Conservation (phyloP, 352 stramenopile species). For the Pseudoperonospora humuli region DNA sequence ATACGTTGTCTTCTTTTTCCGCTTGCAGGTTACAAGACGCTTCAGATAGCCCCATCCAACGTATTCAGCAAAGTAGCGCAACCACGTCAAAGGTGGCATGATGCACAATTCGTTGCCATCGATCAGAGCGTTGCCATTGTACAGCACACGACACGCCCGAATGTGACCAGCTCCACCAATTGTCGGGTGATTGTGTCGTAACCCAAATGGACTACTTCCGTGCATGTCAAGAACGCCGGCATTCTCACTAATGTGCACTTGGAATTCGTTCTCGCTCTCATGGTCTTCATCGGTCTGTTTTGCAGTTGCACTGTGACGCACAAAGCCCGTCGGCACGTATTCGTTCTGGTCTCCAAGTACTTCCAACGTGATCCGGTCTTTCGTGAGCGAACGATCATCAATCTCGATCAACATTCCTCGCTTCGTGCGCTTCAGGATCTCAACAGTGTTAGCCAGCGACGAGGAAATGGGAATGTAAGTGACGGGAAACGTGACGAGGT, state of each 20-base stretch:
- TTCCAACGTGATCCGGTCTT: slow-evolving; percentile 70
- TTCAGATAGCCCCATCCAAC: slow-evolving; percentile 45
- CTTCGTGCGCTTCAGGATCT: slow-evolving; percentile 42
- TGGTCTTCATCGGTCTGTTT: slow-evolving; percentile 4
- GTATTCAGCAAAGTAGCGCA: slow-evolving; percentile 47
- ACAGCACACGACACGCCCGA: slow-evolving; percentile 59
- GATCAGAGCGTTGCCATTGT: slow-evolving; percentile 63
- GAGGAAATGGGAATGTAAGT: slow-evolving; percentile 66
- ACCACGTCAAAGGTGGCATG: slow-evolving; percentile 46
- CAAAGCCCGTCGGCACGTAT: slow-evolving; percentile 42
- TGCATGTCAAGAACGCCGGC: slow-evolving; percentile 16
- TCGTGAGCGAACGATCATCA: slow-evolving; percentile 70
- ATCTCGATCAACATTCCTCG: slow-evolving; percentile 57
- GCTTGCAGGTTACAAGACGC: slow-evolving; percentile 30
- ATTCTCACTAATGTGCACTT: slow-evolving; percentile 39
- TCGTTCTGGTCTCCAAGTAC: slow-evolving; percentile 53
- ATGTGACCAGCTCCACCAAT: slow-evolving; percentile 50
- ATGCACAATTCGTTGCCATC: slow-evolving; percentile 60
- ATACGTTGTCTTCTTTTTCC: slow-evolving; percentile 35
- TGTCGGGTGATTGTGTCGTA: slow-evolving; percentile 39
- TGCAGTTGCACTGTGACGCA: slow-evolving; percentile 9
- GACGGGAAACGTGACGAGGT: slow-evolving; percentile 53
- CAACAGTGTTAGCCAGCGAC: slow-evolving; percentile 37
- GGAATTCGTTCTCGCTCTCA: slow-evolving; percentile 20
- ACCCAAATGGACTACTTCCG: slow-evolving; percentile 33